phyloP scores from a whole-genome alignment of 2,329 filamentous ascomycete species.

The Aspergillus sp. region DNA sequence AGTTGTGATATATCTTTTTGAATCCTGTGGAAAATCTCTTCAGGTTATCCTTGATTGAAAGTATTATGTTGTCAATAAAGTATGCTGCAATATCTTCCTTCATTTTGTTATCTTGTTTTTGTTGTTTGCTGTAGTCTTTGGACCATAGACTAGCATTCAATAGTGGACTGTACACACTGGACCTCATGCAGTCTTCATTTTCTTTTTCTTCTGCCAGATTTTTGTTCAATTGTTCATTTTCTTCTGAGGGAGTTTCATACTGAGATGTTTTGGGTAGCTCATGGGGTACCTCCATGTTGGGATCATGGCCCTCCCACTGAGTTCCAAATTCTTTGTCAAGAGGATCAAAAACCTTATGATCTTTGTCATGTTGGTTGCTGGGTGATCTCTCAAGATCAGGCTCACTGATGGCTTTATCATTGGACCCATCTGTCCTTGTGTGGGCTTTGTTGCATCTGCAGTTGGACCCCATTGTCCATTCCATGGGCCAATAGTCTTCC shows the following conservation, averaged over 20 bases:
- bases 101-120: not conserved
- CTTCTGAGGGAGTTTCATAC: not conserved
- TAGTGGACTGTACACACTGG: no score
- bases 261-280: not conserved
- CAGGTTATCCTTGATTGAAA: not conserved
- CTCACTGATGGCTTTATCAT: not conserved
- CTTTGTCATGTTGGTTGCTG: not conserved
- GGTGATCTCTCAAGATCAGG: not conserved
- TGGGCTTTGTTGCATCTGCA: not conserved
- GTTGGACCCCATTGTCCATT: not conserved
- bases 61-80: not conserved
- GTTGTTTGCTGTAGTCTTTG: no score
- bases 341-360: not conserved
- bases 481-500: not conserved
- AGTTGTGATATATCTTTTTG: not conserved
- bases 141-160: no score
- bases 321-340: not conserved
- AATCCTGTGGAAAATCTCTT: not conserved
- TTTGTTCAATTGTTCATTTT: no score
- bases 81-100: not conserved
- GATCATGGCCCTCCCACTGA: not conserved
- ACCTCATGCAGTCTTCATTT: no score
- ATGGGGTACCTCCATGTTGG: not conserved
- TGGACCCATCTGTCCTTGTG: not conserved
- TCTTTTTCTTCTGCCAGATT: not conserved